Evolutionary conservation across 2,329 filamentous ascomycete species (phyloP).

Genomic region (Aureobasidium sp.): DNA sequence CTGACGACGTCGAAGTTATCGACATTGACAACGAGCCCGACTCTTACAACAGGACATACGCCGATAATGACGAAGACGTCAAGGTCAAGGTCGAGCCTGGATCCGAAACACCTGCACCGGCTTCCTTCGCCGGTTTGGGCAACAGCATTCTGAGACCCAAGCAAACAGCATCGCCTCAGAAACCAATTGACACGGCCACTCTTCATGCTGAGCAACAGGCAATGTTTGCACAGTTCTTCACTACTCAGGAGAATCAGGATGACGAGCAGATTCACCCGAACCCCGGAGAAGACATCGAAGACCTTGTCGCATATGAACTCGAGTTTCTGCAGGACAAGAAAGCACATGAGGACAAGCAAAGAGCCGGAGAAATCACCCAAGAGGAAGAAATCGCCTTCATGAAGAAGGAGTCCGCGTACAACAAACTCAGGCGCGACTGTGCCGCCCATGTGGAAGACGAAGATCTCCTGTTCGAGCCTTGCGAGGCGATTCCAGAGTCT

Average conservation of each 20-base stretch:
- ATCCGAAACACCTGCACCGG: neutral
- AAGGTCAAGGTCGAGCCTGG: neutral
- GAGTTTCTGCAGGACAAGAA: neutral
- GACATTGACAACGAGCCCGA: neutral
- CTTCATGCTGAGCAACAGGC: neutral
- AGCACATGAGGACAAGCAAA: slow-evolving; percentile 11
- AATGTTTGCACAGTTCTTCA: neutral
- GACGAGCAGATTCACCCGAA: neutral
- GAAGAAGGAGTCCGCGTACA: neutral
- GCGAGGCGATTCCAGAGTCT: neutral
- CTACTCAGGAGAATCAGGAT: neutral
- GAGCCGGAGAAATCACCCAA: slow-evolving; percentile 10
- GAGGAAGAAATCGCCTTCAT: slow-evolving; percentile 19
- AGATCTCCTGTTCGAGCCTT: neutral
- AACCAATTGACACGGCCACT: neutral
- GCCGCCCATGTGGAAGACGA: neutral
- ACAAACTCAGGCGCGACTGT: neutral
- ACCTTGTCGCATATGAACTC: neutral
- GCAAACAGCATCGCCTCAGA: neutral
- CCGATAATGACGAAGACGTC: neutral
- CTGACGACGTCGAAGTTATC: neutral
- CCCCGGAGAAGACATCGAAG: neutral
- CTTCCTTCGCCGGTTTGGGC: neutral
- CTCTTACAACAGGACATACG: neutral
- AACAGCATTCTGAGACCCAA: neutral